phyloP scores from a whole-genome alignment of 2,329 filamentous ascomycete genomes.

The Colletotrichum aenigma region DNA sequence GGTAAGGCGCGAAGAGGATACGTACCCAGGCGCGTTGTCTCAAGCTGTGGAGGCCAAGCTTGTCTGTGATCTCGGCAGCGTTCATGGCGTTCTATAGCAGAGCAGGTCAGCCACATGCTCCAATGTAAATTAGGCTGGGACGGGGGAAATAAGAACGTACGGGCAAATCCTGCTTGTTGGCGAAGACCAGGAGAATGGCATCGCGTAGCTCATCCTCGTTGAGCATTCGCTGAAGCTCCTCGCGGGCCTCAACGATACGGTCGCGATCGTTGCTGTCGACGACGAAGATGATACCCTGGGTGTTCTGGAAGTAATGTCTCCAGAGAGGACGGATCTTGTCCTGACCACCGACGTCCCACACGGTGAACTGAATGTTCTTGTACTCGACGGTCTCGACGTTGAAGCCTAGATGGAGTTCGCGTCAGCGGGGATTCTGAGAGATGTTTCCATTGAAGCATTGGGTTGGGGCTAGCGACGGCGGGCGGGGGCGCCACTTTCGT shows the following conservation, averaged over 20 bases:
- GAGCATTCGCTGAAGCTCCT: slow-evolving; percentile 97
- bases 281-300: slow-evolving; percentile 99
- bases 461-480: neutral
- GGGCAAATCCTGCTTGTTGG: slow-evolving; percentile 99
- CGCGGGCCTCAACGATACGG: slow-evolving; percentile 94
- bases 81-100: slow-evolving; percentile 91
- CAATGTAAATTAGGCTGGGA: neutral
- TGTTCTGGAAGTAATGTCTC: slow-evolving; percentile 99
- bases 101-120: slow-evolving; percentile 5
- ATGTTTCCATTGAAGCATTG: neutral
- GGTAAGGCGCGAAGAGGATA: slow-evolving; percentile 25
- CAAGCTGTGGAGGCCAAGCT: slow-evolving; percentile 98
- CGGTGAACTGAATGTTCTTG: slow-evolving; percentile 99
- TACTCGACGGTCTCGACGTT: slow-evolving; percentile 99
- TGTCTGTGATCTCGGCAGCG: slow-evolving; percentile 99
- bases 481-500: neutral
- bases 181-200: slow-evolving; percentile 94
- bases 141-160: slow-evolving; percentile 60
- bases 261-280: slow-evolving; percentile 99
- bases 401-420: slow-evolving; percentile 68
- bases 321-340: slow-evolving; percentile 99
- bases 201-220: slow-evolving; percentile 99
- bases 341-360: slow-evolving; percentile 99
- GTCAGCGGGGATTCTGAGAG: slow-evolving; percentile 25
- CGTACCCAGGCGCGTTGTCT: slow-evolving; percentile 98